phyloP scores from a whole-genome alignment of 768 basidiomycete species.

The Auricularia sp. region DNA sequence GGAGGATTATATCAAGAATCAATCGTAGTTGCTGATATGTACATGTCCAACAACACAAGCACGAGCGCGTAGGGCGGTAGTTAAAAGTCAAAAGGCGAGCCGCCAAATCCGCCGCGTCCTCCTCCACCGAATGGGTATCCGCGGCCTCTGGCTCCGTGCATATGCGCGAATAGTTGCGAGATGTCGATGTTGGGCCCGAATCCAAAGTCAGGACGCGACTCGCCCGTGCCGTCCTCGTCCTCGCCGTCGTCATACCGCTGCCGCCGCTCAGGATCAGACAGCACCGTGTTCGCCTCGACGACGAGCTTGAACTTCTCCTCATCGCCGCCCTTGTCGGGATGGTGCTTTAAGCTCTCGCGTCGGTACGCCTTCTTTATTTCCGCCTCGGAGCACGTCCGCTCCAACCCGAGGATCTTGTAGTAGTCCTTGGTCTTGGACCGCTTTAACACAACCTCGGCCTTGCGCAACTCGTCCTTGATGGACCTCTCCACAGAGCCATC shows the following conservation, averaged over 20 bases:
- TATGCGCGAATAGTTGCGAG: slow-evolving; percentile 8
- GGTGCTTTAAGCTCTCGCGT: slow-evolving; percentile 52
- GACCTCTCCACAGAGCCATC: slow-evolving; percentile 39
- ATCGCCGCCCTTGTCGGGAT: slow-evolving; percentile 54
- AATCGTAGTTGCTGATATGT: too few relatives aligned
- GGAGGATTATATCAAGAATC: too few relatives aligned
- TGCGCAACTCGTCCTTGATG: slow-evolving; percentile 58
- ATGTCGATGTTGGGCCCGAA: slow-evolving; percentile 8
- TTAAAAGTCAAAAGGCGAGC: too few relatives aligned
- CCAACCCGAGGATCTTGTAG: slow-evolving; percentile 58
- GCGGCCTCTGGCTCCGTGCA: slow-evolving; percentile 6
- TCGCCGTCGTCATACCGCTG: slow-evolving; percentile 75
- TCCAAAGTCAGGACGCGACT: slow-evolving; percentile 6
- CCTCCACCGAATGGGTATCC: background rate
- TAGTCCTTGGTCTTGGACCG: slow-evolving; percentile 87
- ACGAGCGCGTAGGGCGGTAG: too few relatives aligned
- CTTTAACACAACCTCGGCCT: slow-evolving; percentile 75
- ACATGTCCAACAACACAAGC: too few relatives aligned
- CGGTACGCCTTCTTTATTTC: slow-evolving; percentile 92
- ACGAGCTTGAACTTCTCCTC: slow-evolving; percentile 95
- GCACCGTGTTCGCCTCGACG: slow-evolving; percentile 69
- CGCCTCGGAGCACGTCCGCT: slow-evolving; percentile 27
- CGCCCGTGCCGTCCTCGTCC: slow-evolving; percentile 55
- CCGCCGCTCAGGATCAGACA: slow-evolving; percentile 65
- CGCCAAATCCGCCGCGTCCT: background rate